These are phyloP conservation scores for Ascosphaera pollenicola DNA, from an alignment of 2,329 filamentous ascomycete species.

Conservation along the genomic window DNA sequence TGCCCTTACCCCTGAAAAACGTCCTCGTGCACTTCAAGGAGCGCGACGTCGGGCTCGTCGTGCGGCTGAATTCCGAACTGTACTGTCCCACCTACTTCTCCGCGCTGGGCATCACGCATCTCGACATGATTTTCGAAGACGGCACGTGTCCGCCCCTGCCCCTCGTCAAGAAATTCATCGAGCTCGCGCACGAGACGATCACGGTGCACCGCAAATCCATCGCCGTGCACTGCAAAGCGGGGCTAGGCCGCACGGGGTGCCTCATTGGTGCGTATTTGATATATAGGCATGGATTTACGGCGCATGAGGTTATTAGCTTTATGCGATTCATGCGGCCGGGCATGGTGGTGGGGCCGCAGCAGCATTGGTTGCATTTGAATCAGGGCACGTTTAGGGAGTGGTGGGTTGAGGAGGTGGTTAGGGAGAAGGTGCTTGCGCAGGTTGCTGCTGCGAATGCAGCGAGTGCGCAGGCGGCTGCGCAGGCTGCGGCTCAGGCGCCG, in stretches of 20 bases:
- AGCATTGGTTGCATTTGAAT: slow-evolving; percentile 97
- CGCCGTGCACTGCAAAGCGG: slow-evolving; percentile 96
- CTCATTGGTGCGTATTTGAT: slow-evolving; percentile 95
- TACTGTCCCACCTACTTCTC: slow-evolving; percentile 98
- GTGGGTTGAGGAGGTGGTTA: slow-evolving; percentile 65
- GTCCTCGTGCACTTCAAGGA: slow-evolving; percentile 76
- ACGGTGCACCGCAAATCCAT: slow-evolving; percentile 78
- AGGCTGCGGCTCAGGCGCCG: slow-evolving; percentile 30
- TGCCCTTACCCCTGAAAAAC: slow-evolving; percentile 86
- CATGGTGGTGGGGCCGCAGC: slow-evolving; percentile 96
- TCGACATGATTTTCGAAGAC: slow-evolving; percentile 99
- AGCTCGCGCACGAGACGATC: slow-evolving; percentile 85
- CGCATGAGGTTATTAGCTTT: slow-evolving; percentile 90
- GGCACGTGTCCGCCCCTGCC: slow-evolving; percentile 80
- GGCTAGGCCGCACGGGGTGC: slow-evolving; percentile 83
- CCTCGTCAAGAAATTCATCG: slow-evolving; percentile 87
- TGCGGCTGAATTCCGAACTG: slow-evolving; percentile 82
- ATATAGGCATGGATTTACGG: slow-evolving; percentile 91
- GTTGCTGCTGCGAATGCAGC: too few relatives aligned
- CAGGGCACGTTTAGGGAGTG: slow-evolving; percentile 95
- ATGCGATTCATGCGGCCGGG: slow-evolving; percentile 99
- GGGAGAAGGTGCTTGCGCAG: slow-evolving; percentile 65
- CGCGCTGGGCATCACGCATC: slow-evolving; percentile 76
- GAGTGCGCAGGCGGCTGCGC: too few relatives aligned
- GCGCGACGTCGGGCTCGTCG: slow-evolving; percentile 76